A percentile compares a stretch with the other conserved stretches of the same genome.
These are phyloP conservation scores for Gossypium arboreum DNA, from an alignment of 345 rosid genomes.

Conservation along the genomic window DNA sequence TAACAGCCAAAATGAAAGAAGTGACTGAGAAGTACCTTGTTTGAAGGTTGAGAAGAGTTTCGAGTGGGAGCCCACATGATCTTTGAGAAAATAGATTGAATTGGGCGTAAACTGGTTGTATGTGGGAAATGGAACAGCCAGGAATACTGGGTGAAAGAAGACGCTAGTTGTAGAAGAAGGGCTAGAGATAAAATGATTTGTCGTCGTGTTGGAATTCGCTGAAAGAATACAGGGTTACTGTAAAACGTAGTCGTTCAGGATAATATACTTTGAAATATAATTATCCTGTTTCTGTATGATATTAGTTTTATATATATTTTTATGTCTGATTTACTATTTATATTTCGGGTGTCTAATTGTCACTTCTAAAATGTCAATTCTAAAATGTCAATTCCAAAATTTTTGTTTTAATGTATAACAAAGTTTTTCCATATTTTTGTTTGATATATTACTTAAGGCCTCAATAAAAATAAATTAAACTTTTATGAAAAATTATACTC, in stretches of 20 bases:
- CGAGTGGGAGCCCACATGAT: constrained; percentile 34
- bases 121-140: background rate
- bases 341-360: no score
- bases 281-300: no score
- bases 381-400: no score
- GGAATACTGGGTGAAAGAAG: background rate
- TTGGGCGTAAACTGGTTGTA: background rate
- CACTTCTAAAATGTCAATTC: no score
- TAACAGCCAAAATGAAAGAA: background rate
- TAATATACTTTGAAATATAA: background rate
- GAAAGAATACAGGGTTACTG: background rate
- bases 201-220: background rate
- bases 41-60: constrained; percentile 25
- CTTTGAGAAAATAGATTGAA: background rate
- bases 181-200: background rate
- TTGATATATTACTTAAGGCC: no score
- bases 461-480: no score
- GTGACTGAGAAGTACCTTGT: constrained; percentile 23
- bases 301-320: no score
- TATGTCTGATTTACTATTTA: no score
- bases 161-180: background rate
- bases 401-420: no score
- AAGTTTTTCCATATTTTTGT: no score
- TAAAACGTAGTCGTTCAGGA: background rate
- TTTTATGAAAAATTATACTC: no score